Conservation (phyloP, 2,329 filamentous ascomycete species). For the Ciborinia camelliae region DNA sequence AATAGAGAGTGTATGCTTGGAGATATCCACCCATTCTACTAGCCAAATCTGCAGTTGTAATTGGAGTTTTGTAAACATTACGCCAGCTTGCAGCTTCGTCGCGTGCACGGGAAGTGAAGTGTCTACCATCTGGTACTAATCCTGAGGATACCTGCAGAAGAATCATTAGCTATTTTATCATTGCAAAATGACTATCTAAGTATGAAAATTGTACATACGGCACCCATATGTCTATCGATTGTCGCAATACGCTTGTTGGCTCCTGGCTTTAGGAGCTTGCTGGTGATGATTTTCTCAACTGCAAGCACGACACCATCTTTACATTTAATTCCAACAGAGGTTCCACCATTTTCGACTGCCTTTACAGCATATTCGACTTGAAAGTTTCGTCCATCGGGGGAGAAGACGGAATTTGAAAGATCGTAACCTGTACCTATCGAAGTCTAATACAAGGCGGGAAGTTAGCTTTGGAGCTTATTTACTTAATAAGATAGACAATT, state of each 20-base stretch:
- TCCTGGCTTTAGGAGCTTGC: conserved; percentile 90
- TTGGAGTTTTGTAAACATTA: conserved; percentile 89
- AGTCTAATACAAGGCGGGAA: conserved; percentile 57
- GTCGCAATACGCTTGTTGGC: conserved; percentile 98
- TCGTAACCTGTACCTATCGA: conserved; percentile 99
- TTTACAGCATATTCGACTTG: conserved; percentile 99
- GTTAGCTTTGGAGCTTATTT: conserved; percentile 26
- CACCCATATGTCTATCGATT: conserved; percentile 87
- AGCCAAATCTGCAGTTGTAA: conserved; percentile 82
- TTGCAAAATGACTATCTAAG: not conserved
- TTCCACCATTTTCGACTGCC: conserved; percentile 96
- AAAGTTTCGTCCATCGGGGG: conserved; percentile 97
- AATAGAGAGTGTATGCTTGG: conserved; percentile 96
- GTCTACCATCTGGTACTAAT: conserved; percentile 88
- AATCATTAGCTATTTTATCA: conserved; percentile 22
- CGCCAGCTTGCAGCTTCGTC: conserved; percentile 93
- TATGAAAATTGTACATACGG: conserved; percentile 56
- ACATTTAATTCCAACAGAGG: conserved; percentile 91
- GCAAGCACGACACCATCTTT: conserved; percentile 96
- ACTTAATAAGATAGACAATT: not conserved
- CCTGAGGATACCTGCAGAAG: conserved; percentile 79
- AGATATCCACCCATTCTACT: conserved; percentile 93
- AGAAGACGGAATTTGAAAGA: conserved; percentile 99
- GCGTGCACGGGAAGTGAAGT: conserved; percentile 90
- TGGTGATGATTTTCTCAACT: conserved; percentile 92